phyloP scores from a whole-genome alignment of 306 rosid genomes.

The Inga oerstediana region DNA sequence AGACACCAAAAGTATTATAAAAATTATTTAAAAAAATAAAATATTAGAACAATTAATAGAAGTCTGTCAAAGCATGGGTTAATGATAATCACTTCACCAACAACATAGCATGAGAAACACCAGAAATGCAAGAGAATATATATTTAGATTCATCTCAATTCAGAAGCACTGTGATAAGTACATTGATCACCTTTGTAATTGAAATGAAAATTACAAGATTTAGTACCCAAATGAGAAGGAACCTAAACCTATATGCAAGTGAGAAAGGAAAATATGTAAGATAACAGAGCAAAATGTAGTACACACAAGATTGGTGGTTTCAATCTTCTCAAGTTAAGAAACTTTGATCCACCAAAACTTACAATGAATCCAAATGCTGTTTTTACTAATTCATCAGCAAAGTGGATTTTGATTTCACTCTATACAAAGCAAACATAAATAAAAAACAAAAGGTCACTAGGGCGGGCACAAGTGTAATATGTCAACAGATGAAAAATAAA shows the following conservation, averaged over 20 bases:
- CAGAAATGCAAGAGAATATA: not conserved
- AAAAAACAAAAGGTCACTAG: conserved; percentile 6
- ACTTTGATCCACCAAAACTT: conserved; percentile 26
- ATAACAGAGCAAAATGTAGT: conserved; percentile 7
- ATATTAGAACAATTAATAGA: not conserved
- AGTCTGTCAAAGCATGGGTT: not conserved
- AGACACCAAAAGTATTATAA: not conserved
- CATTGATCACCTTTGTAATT: not conserved
- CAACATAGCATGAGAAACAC: not conserved
- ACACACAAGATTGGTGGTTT: not conserved
- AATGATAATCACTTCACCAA: not conserved
- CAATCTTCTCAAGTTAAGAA: conserved; percentile 30
- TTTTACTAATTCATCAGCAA: conserved; percentile 28
- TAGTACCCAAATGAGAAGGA: too few relatives aligned
- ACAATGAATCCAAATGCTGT: conserved; percentile 23
- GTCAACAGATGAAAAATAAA: conserved; percentile 5
- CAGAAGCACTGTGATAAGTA: not conserved
- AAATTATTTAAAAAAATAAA: not conserved
- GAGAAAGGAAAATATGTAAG: not conserved
- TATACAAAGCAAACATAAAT: conserved; percentile 13
- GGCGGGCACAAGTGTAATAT: conserved; percentile 3
- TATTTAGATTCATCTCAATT: not conserved
- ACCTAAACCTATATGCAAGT: not conserved
- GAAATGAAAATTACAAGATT: not conserved
- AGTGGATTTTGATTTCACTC: conserved; percentile 4